Conservation (phyloP, 2,329 filamentous ascomycete species). For the Fusarium sp. region DNA sequence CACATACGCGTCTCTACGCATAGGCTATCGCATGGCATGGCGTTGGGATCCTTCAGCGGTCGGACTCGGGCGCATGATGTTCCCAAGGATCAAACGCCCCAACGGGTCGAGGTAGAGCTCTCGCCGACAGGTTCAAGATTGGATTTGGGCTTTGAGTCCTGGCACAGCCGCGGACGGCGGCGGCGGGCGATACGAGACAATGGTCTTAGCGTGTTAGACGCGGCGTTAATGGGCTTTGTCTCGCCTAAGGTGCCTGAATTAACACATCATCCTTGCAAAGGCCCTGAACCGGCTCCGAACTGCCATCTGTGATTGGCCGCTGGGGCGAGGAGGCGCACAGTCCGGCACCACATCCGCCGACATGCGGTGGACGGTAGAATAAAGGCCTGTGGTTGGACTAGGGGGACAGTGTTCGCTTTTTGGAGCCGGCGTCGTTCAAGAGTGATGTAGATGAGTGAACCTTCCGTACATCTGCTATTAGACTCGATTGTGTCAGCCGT, state of each 20-base stretch:
- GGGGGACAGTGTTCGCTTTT: conserved; percentile 22
- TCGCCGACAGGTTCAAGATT: conserved; percentile 6
- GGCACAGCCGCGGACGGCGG: conserved; percentile 52
- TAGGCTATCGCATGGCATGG: conserved; percentile 26
- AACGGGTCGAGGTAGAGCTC: conserved; percentile 23
- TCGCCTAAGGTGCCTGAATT: conserved; percentile 45
- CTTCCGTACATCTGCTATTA: background rate
- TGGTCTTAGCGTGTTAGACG: conserved; percentile 53
- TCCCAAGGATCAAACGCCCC: conserved; percentile 23
- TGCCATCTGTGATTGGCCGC: conserved; percentile 40
- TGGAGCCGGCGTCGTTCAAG: conserved; percentile 22
- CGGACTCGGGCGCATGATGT: conserved; percentile 34
- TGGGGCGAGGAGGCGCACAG: conserved; percentile 42
- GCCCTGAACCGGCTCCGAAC: conserved; percentile 6
- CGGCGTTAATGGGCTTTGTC: conserved; percentile 52
- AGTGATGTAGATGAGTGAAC: background rate
- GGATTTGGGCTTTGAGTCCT: conserved; percentile 33
- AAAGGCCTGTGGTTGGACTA: conserved; percentile 31
- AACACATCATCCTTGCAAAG: conserved; percentile 34
- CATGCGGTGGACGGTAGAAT: conserved; percentile 37
- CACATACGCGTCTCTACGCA: conserved; percentile 23
- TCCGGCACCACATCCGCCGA: conserved; percentile 47
- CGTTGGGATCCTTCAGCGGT: conserved; percentile 25
- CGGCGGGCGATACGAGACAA: conserved; percentile 50
- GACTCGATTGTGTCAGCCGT: background rate